Evolutionary conservation across 768 basidiomycete genomes (phyloP).

Genomic region (Tylopilus plumbeoviolaceoides): DNA sequence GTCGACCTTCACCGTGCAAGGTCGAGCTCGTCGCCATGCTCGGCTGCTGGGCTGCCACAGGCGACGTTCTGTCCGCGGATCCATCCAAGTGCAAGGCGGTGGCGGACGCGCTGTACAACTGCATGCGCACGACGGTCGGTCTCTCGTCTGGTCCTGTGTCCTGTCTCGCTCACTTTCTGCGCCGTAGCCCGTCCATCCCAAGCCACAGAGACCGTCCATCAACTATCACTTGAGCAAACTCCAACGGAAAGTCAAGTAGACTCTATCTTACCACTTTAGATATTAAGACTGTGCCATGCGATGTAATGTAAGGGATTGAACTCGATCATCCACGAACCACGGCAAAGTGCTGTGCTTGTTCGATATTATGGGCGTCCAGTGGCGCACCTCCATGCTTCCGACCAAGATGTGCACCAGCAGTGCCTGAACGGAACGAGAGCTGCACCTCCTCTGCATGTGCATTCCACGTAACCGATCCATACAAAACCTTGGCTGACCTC

Average conservation of each 20-base stretch:
- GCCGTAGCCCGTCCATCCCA: constrained; percentile 61
- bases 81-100: constrained; percentile 49
- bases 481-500: constrained; percentile 23
- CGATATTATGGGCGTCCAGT: constrained; percentile 14
- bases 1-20: constrained; percentile 16
- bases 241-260: constrained; percentile 68
- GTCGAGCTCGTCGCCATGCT: constrained; percentile 74
- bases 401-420: constrained; percentile 5
- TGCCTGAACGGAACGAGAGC: constrained; percentile 2
- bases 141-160: background rate
- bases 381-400: constrained; percentile 15
- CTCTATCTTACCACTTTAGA: constrained; percentile 17
- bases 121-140: constrained; percentile 84
- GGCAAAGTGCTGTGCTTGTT: constrained; percentile 13
- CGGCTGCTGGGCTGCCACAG: constrained; percentile 78
- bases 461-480: constrained; percentile 12
- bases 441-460: constrained; percentile 12
- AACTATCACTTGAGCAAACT: constrained; percentile 88
- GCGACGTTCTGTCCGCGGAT: constrained; percentile 52
- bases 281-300: constrained; percentile 15
- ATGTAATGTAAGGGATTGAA: constrained; percentile 16
- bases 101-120: constrained; percentile 63
- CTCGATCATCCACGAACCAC: background rate
- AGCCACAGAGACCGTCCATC: constrained; percentile 70
- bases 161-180: constrained; percentile 1